Evolutionary conservation across 169 alveolate genomes (phyloP), one percentile per base, ranked within the genome.

Genomic region (Plasmodium knowlesi): DNA sequence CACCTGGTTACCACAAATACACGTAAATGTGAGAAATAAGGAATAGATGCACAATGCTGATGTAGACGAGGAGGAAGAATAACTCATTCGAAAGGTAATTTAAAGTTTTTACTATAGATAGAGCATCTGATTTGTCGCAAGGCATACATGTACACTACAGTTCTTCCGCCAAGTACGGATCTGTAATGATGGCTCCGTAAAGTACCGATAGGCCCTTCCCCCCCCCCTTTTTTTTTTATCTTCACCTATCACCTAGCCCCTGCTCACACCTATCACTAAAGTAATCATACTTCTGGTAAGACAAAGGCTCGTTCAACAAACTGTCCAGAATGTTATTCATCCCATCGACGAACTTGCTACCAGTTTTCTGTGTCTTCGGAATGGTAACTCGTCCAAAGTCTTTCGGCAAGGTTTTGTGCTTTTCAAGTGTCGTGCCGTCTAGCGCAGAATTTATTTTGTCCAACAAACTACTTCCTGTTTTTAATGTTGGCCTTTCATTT

Each of bases 321-420:
- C 50, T 71, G 74, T 90, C 94, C 32, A 90, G 30, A 61, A 90
- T 81, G 19, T 46, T 90, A 72, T 90, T 90, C 73, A 90, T 80
- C 22, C 92, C 92, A 72, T 90, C 94, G 28, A 90, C 76, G 34
- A 90, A 80, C 22, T 19, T 72, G 73, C 76, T 61, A 1, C 94
- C 94, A 1, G 94, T 90, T 72, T 81, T 82, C 74, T 90, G 74
- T 16, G 94, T 90, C 28, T 90, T 81, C 10, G 94, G 94, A 70
- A 90, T 46, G n/a, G 61, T 34, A 50, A 90, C 83, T 71, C 91
- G 28, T 2, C 84, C 91, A 43, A 61, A 81, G n/a, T 61, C 10
- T 32, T 37, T 81, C 22, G 94, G 94, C 2, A 90, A 12, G 3
- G 67, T 90, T 71, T 67, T 90, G 71, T 90, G 94, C 73, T 80